Percentiles rank a stretch among this genome's conserved stretches.
Conservation (phyloP, 2,329 filamentous ascomycete genomes). For the Microthyrium microscopicum region DNA sequence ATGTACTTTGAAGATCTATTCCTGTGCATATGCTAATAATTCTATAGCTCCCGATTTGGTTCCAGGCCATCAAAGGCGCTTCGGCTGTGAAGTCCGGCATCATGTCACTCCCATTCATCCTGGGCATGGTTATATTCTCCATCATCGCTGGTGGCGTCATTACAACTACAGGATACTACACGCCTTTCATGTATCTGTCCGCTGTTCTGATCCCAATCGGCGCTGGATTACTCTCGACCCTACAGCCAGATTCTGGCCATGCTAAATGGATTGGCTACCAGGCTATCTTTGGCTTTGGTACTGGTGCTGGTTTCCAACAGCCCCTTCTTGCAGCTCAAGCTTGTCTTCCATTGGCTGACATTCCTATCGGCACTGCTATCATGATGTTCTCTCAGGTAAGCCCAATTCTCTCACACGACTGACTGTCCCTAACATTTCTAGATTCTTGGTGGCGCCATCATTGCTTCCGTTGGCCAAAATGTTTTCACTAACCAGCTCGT, state of each 20-base stretch:
- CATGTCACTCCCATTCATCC: constrained; percentile 30
- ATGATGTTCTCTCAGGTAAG: constrained; percentile 33
- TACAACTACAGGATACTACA: constrained; percentile 30
- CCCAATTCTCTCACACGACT: too few species aligned
- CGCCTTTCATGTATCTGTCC: constrained; percentile 29
- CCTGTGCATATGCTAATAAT: constrained; percentile 9
- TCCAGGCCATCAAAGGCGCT: constrained; percentile 31
- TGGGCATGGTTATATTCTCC: constrained; percentile 27
- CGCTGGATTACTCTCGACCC: constrained; percentile 28
- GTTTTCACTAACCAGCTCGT: constrained; percentile 33
- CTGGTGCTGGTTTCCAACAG: constrained; percentile 33
- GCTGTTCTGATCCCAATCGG: constrained; percentile 28
- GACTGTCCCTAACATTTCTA: too few species aligned
- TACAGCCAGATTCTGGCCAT: constrained; percentile 21
- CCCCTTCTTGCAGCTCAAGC: constrained; percentile 29
- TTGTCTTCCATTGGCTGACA: constrained; percentile 24
- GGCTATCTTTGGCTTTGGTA: constrained; percentile 21
- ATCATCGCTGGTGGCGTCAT: constrained; percentile 23
- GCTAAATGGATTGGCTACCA: constrained; percentile 24
- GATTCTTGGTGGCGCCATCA: constrained; percentile 30
- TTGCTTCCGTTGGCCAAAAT: constrained; percentile 32
- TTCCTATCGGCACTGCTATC: constrained; percentile 30
- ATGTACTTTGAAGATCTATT: constrained; percentile 10
- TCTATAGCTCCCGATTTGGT: constrained; percentile 24
- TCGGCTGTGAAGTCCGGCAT: constrained; percentile 30